A percentile compares a stretch with the other conserved stretches of the same genome.
These are phyloP conservation scores for Gremmenia infestans DNA, from an alignment of 2,329 filamentous ascomycete species.

Conservation along the genomic window DNA sequence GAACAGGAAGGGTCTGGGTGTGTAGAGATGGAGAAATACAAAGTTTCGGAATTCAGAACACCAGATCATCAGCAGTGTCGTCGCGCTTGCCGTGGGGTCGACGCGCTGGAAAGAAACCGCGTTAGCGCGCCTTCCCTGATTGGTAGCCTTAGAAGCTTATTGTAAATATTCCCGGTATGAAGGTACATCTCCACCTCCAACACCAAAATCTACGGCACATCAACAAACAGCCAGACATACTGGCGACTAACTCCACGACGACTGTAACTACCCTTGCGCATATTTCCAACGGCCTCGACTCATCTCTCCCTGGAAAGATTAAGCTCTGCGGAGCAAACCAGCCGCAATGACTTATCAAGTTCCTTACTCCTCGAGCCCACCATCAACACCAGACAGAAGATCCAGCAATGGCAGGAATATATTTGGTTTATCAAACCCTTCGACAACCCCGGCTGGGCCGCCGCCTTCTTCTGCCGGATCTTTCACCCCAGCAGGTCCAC, in stretches of 20 bases:
- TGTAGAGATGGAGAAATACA: not conserved
- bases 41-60: not conserved
- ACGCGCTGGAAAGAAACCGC: slow-evolving; percentile 12
- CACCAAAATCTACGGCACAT: not conserved
- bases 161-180: no score
- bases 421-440: slow-evolving; percentile 35
- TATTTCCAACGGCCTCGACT: not conserved
- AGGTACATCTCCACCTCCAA: not conserved
- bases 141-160: not conserved
- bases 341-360: slow-evolving; percentile 24
- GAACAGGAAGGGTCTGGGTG: not conserved
- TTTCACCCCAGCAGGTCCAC: slow-evolving; percentile 51
- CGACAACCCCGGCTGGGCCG: slow-evolving; percentile 53
- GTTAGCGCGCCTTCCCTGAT: slow-evolving; percentile 9
- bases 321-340: slow-evolving; percentile 1
- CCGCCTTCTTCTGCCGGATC: slow-evolving; percentile 48
- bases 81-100: slow-evolving; percentile 10
- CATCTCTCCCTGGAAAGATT: not conserved
- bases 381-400: slow-evolving; percentile 33
- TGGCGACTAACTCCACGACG: not conserved
- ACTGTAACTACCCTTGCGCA: not conserved
- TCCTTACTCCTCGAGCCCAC: slow-evolving; percentile 30
- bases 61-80: not conserved
- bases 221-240: not conserved
- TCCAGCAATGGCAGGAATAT: slow-evolving; percentile 24